Base-by-base conservation (phyloP, 306 rosid genomes). In the Lathyrus tuberosus region DNA sequence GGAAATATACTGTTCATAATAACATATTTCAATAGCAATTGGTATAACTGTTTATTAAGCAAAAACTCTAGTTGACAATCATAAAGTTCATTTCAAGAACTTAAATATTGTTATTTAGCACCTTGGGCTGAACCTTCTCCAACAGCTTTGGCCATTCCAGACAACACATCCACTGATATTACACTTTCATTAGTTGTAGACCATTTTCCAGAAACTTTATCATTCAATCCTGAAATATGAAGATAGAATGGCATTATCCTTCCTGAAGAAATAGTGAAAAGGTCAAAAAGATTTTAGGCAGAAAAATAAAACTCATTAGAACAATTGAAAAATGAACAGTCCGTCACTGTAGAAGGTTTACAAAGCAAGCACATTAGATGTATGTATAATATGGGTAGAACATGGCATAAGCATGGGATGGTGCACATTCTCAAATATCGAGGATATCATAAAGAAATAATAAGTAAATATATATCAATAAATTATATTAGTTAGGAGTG, bases 61-160 rank as follows among this genome's bases (percentile, higher is more conserved):
- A 75, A 80, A 52, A 30, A 17, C 71, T 47, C 2, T 16, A 70
- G 59, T 48, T 47, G 28, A 67, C 67, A 78, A 65, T 14, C 20
- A 59, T 40, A 41, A 24, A 38, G 65, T 67, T 57, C 48, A 82
- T 66, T 79, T 67, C 64, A 63, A 10, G 52, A 49, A 66, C n/a
- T 65, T 37, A 48, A 54, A 53, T 40, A 52, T 40, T 67, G 75
- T 76, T 62, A 71, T 65, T 43, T 56, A 72, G 71, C 66, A 93
- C 98, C 96, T 88, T 90, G 86, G 16, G 91, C 91, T 69, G 87
- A 81, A 82, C 98, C 98, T 60, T 87, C 88, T 66, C 88, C 94
- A 76, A 85, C 69, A 71, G 92, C 97, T 78, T 90, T 83, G 67
- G 85, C 90, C 74, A 62, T 65, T 69, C 98, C 98, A 38, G 94